Evolutionary conservation across 2,329 filamentous ascomycete species (phyloP), one percentile per base, ranked within the genome.

Genomic region (Fusarium sp.): DNA sequence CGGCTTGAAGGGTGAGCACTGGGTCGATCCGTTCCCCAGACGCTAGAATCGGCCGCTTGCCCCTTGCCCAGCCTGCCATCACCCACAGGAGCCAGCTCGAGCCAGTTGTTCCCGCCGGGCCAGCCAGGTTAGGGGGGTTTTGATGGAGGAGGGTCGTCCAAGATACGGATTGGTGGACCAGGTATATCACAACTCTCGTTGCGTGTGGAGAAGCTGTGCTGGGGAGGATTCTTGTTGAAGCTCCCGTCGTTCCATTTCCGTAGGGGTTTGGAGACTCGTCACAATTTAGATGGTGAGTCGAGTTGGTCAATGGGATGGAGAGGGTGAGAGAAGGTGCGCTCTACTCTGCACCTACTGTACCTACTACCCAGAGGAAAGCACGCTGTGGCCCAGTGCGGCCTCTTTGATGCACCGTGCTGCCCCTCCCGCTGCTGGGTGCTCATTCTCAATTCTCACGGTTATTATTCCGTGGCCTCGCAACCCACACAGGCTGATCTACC

Each of bases 81-180:
- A 50, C 56, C 68, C 53, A 36, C 55, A 69, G 60, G 68, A 48
- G 50, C 41, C 48, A 63, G 57, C 62, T 62, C 40, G 55, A 55
- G 54, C 68, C 68, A 69, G 60, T 71, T 71, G 64, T 62, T 62
- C 64, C 68, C 65, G 64, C 65, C 51, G 60, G 64, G 41, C 37
- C 55, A 54, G 39, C 61, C 57, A 63, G 30, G 54, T 47, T 55
- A 65, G 55, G 68, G 68, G 60, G 31, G 52, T 23, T 41, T 9
- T 56, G 64, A 57, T 67, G 58, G 62, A 68, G 69, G 69, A 56
- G 68, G 69, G 69, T 47, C 41, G 62, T 11, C 47, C 27, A 39
- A 6, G 23, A n/a, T 41, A 51, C 27, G 28, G 65, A 72, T 71
- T 71, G 68, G 69, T 71, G 69, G 69, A 72, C 52, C 36, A 51